A percentile compares a stretch with the other conserved stretches of the same genome.
phyloP scores from a whole-genome alignment of 352 stramenopile genomes.

The Globisporangium recalcitrans region DNA sequence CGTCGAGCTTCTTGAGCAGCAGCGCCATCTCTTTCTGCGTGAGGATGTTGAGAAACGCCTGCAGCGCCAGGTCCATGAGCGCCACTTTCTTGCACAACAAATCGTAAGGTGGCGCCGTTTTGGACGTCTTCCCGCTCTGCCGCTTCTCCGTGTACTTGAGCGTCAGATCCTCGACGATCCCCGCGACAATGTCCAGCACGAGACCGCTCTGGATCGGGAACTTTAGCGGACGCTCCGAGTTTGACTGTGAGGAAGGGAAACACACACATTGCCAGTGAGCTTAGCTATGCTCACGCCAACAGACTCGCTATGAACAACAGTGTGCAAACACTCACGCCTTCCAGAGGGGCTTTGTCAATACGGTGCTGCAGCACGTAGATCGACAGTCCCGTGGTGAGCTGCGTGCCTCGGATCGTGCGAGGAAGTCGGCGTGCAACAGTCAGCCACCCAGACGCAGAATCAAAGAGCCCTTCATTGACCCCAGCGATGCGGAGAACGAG shows the following conservation, averaged over 20 bases:
- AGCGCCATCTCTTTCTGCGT: constrained; percentile 64
- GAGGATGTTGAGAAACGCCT: constrained; percentile 72
- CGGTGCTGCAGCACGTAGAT: constrained; percentile 81
- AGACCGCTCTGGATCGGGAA: constrained; percentile 74
- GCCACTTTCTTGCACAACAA: constrained; percentile 79
- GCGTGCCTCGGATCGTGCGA: constrained; percentile 62
- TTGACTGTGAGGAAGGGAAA: constrained; percentile 16
- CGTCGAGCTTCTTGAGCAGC: constrained; percentile 67
- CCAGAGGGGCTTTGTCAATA: constrained; percentile 50
- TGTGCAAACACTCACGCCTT: constrained; percentile 28
- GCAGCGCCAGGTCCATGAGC: constrained; percentile 76
- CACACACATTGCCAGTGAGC: not conserved
- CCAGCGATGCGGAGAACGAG: constrained; percentile 78
- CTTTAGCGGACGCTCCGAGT: constrained; percentile 66
- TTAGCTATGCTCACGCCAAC: no score
- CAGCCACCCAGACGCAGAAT: constrained; percentile 70
- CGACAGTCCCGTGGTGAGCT: constrained; percentile 67
- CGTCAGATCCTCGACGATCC: constrained; percentile 76
- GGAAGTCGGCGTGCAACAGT: constrained; percentile 65
- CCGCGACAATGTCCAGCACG: constrained; percentile 74
- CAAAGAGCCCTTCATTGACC: constrained; percentile 70
- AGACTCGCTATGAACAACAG: no score
- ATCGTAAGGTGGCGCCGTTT: constrained; percentile 49
- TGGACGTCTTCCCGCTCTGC: constrained; percentile 29
- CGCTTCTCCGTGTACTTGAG: constrained; percentile 58